These are phyloP conservation scores for Pugionium cornutum DNA, from an alignment of 345 rosid genomes.

Conservation along the genomic window DNA sequence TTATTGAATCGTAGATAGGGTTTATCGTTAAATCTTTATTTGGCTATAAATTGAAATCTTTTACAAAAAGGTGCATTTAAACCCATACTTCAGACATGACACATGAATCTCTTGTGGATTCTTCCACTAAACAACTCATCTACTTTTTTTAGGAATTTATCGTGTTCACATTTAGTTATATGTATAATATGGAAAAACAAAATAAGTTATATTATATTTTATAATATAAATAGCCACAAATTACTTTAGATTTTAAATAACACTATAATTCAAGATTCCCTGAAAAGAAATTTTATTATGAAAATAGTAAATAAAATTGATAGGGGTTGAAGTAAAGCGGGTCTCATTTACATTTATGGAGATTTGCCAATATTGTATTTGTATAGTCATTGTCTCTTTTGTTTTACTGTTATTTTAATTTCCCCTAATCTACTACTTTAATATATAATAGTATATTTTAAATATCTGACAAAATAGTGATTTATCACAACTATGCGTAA, in stretches of 20 bases:
- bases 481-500: neutral
- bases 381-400: constrained; percentile 16
- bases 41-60: neutral
- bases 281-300: constrained; percentile 1
- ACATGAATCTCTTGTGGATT: constrained; percentile 32
- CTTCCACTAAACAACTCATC: constrained; percentile 27
- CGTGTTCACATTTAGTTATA: neutral
- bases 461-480: neutral
- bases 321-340: constrained; percentile 7
- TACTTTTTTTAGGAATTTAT: constrained; percentile 19
- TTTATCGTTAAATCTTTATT: neutral
- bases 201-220: too few species aligned
- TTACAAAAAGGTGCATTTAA: neutral
- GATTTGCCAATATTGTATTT: constrained; percentile 8
- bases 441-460: neutral
- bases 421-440: neutral
- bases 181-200: neutral
- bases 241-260: too few species aligned
- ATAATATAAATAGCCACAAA: too few species aligned
- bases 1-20: neutral
- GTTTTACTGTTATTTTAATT: neutral
- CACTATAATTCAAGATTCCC: neutral
- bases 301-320: constrained; percentile 16
- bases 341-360: constrained; percentile 4
- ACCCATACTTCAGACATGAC: constrained; percentile 28